Evolutionary conservation across 2,329 filamentous ascomycete genomes (phyloP).

Genomic region (Diplodia scrobiculata): DNA sequence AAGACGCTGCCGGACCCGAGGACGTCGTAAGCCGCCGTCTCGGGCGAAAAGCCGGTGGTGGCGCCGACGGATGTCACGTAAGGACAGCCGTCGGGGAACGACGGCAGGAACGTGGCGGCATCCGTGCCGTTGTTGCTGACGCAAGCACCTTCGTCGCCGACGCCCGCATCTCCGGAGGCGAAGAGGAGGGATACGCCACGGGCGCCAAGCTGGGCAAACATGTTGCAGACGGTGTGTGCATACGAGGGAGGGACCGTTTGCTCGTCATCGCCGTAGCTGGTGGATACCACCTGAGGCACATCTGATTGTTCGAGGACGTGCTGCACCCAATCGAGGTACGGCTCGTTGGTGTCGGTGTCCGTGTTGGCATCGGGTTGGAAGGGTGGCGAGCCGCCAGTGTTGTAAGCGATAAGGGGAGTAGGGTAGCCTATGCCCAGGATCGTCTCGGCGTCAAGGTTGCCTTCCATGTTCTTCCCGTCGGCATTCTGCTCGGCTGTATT

Average conservation of each 20-base stretch:
- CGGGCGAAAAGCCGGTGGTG: constrained; percentile 57
- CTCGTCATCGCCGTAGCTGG: constrained; percentile 69
- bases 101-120: constrained; percentile 59
- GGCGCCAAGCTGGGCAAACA: constrained; percentile 66
- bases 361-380: constrained; percentile 53
- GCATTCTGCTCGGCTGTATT: constrained; percentile 29
- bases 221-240: constrained; percentile 62
- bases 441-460: constrained; percentile 59
- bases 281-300: constrained; percentile 64
- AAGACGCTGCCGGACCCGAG: constrained; percentile 52
- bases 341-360: constrained; percentile 64
- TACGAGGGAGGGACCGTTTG: constrained; percentile 64
- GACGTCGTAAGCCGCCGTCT: constrained; percentile 52
- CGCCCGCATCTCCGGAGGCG: constrained; percentile 63
- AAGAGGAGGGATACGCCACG: constrained; percentile 68
- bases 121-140: constrained; percentile 61
- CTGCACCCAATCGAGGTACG: constrained; percentile 62
- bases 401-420: constrained; percentile 60
- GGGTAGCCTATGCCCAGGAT: constrained; percentile 59
- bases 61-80: constrained; percentile 69
- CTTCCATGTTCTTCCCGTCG: constrained; percentile 28
- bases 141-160: constrained; percentile 57
- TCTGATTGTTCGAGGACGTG: constrained; percentile 59
- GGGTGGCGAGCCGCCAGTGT: constrained; percentile 60
- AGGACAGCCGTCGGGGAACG: constrained; percentile 68